A percentile compares a stretch with the other conserved stretches of the same genome.
Evolutionary conservation across 192 early-diverging fungal genomes (phyloP).

Genomic region (Rhizophagus sp.): DNA sequence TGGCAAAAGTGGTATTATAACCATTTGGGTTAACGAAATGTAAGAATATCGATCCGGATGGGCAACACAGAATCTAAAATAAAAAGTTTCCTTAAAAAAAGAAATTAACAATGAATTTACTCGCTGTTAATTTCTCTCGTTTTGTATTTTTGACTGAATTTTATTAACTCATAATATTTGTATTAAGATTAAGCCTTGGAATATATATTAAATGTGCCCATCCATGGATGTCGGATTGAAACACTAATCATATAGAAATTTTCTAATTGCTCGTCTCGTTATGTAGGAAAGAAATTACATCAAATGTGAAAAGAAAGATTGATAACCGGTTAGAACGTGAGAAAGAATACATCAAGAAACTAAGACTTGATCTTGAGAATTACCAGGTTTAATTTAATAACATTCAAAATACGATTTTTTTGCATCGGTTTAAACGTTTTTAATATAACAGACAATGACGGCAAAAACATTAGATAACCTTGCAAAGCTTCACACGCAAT

Average conservation of each 20-base stretch:
- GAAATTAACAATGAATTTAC: too few species aligned
- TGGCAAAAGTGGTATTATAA: not conserved
- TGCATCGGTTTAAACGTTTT: not conserved
- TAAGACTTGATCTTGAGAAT: not conserved
- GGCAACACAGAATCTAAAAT: not conserved
- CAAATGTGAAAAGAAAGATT: not conserved
- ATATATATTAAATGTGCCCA: too few species aligned
- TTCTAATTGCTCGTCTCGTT: not conserved
- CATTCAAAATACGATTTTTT: not conserved
- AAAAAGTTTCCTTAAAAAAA: not conserved
- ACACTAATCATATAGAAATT: too few species aligned
- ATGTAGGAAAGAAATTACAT: not conserved
- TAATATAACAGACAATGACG: not conserved
- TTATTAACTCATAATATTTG: too few species aligned
- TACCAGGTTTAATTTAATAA: constrained; percentile 1
- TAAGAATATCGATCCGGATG: not conserved
- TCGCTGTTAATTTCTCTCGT: too few species aligned
- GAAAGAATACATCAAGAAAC: not conserved
- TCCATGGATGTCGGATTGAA: too few species aligned
- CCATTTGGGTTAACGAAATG: not conserved
- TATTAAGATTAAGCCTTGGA: too few species aligned
- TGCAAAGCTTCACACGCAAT: not conserved
- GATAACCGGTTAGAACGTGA: not conserved
- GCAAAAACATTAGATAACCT: not conserved
- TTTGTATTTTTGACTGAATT: too few species aligned